Evolutionary conservation across 2,329 filamentous ascomycete species (phyloP).

Genomic region (Teratosphaeria destructans): DNA sequence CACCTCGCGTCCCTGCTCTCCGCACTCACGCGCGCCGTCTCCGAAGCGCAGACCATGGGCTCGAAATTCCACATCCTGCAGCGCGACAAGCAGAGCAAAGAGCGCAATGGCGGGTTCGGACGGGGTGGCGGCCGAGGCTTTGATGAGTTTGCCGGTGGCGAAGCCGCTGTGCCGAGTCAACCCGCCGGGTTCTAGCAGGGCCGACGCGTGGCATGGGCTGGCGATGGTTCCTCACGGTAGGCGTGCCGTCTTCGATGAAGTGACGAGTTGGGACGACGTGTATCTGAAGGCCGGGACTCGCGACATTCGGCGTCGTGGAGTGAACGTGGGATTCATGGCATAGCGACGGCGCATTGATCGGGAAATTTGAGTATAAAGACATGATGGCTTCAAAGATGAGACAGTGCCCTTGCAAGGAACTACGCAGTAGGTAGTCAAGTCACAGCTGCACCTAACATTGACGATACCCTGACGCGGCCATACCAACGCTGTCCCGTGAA

Average conservation of each 20-base stretch:
- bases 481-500: not conserved
- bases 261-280: too few relatives aligned
- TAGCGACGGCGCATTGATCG: not conserved
- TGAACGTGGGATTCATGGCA: not conserved
- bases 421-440: not conserved
- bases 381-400: not conserved
- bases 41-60: constrained; percentile 61
- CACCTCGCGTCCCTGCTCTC: constrained; percentile 67
- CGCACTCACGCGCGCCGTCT: constrained; percentile 61
- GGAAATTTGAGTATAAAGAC: not conserved
- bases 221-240: constrained; percentile 3
- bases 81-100: constrained; percentile 28
- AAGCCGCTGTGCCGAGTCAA: constrained; percentile 9
- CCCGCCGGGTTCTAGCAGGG: not conserved
- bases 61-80: constrained; percentile 53
- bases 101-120: constrained; percentile 7
- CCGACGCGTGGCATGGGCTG: constrained; percentile 5
- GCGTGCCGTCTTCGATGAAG: not conserved
- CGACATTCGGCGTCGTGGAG: not conserved
- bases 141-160: constrained; percentile 6
- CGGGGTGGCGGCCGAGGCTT: constrained; percentile 3
- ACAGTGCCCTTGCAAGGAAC: not conserved
- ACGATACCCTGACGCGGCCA: not conserved
- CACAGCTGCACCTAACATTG: not conserved
- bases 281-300: not conserved